Evolutionary conservation across 2,329 filamentous ascomycete species (phyloP).

Genomic region (Daldinia sp.): DNA sequence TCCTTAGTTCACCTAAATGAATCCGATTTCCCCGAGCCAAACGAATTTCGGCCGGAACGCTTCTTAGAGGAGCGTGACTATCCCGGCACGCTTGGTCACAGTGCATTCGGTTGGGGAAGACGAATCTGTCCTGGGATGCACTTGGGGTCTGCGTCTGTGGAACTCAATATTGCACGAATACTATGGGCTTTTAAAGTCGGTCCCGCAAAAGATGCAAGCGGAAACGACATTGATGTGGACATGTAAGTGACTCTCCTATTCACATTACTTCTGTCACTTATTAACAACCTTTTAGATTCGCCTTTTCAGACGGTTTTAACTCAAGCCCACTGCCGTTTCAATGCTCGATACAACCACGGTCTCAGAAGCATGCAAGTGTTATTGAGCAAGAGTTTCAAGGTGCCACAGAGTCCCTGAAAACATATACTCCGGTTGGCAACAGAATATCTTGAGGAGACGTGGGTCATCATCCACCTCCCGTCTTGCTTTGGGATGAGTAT

Average conservation of each 20-base stretch:
- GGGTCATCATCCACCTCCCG: background rate
- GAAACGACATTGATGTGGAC: conserved; percentile 53
- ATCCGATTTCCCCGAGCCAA: conserved; percentile 56
- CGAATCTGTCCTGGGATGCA: conserved; percentile 61
- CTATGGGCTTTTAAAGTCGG: conserved; percentile 66
- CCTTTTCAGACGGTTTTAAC: conserved; percentile 59
- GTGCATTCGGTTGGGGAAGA: conserved; percentile 58
- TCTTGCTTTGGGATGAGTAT: background rate
- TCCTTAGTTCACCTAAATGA: conserved; percentile 56
- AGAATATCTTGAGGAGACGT: conserved; percentile 42
- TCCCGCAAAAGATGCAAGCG: conserved; percentile 50
- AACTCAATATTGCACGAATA: conserved; percentile 60
- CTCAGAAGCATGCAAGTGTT: conserved; percentile 49
- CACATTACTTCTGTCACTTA: background rate
- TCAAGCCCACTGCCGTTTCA: conserved; percentile 57
- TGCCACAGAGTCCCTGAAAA: conserved; percentile 47
- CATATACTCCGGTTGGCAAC: conserved; percentile 44
- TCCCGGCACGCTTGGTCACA: conserved; percentile 55
- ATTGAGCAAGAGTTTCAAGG: conserved; percentile 51
- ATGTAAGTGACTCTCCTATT: conserved; percentile 50
- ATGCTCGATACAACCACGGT: conserved; percentile 55
- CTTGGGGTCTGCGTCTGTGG: conserved; percentile 63
- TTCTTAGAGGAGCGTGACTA: conserved; percentile 47
- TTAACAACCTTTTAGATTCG: conserved; percentile 51
- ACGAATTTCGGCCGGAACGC: conserved; percentile 51